A percentile compares a stretch with the other conserved stretches of the same genome.
Evolutionary conservation across 148 eudicot species (phyloP).

Genomic region (Rhododendron simsii): DNA sequence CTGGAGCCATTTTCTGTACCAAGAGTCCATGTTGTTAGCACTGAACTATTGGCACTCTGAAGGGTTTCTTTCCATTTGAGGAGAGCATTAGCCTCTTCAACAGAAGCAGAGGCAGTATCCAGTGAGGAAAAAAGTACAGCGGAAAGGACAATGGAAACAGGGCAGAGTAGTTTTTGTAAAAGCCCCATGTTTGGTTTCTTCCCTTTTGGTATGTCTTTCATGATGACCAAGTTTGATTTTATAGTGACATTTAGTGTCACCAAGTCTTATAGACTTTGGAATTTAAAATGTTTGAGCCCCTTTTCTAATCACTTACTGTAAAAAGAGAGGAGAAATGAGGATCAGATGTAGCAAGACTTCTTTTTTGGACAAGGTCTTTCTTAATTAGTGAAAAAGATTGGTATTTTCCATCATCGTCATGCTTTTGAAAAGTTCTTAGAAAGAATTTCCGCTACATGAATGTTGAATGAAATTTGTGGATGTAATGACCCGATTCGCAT

Average conservation of each 20-base stretch:
- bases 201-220: background rate
- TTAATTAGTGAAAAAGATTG: background rate
- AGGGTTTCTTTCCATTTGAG: slow-evolving; percentile 30
- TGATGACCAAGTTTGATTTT: background rate
- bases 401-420: background rate
- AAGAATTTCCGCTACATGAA: background rate
- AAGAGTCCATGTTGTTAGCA: slow-evolving; percentile 34
- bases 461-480: background rate
- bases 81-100: slow-evolving; percentile 33
- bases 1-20: background rate
- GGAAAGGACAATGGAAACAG: background rate
- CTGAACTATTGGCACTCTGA: slow-evolving; percentile 21
- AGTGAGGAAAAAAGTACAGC: background rate
- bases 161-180: background rate
- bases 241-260: background rate
- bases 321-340: background rate
- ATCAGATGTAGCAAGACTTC: background rate
- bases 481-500: background rate
- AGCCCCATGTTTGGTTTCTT: background rate
- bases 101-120: slow-evolving; percentile 3
- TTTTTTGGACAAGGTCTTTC: background rate
- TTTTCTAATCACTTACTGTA: background rate
- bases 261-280: background rate
- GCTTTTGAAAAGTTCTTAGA: background rate
- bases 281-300: background rate